Base-by-base conservation (phyloP, 1,284 basidiomycete species). In the Pholiota adiposa region DNA sequence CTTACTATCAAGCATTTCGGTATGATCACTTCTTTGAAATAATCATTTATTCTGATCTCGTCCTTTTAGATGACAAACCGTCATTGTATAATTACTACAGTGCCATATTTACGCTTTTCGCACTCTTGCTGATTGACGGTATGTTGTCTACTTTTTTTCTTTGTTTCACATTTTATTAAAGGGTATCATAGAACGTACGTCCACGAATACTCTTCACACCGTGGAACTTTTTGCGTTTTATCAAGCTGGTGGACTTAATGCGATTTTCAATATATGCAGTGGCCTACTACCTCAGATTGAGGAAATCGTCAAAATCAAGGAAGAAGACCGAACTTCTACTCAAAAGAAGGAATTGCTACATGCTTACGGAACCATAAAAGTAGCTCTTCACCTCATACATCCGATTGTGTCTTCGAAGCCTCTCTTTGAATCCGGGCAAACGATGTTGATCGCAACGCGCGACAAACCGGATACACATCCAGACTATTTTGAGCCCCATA, bases 361-460 rank as follows among this genome's bases (percentile, higher is more conserved):
- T 69, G 90, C 92, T 0, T 93, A 89, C 60, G 87, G 88, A 34
- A 93, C 90, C 7, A 74, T 97, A 56, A 94, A 94, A 73, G 87
- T 95, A 43, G 88, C 89, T 0, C 80, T 97, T 23, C 85, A 92
- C 63, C 78, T 98, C 34, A 77, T 98, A 31, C 82, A 87, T 59
- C 87, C 90, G 7, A 80, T 98, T 50, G 83, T 94, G 27, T 89
- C 90, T 1, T 85, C 91, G 31, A 92, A 91, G 66, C 85, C 92
- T 12, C 79, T 97, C 23, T 83, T 95, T 58, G 96, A 98, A 61
- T 93, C 93, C 11, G 82, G 87, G 1, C 96, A 98, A 72, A 97
- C 95, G 0, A 72, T 82, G 2, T 77, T 92, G 19, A 82, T 94
- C 19, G 75, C 84, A 55, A 89, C 87, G n/a, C 83, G 86, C 8